phyloP scores from a whole-genome alignment of 805 yeast species.

The Hanseniaspora nectarophila region DNA sequence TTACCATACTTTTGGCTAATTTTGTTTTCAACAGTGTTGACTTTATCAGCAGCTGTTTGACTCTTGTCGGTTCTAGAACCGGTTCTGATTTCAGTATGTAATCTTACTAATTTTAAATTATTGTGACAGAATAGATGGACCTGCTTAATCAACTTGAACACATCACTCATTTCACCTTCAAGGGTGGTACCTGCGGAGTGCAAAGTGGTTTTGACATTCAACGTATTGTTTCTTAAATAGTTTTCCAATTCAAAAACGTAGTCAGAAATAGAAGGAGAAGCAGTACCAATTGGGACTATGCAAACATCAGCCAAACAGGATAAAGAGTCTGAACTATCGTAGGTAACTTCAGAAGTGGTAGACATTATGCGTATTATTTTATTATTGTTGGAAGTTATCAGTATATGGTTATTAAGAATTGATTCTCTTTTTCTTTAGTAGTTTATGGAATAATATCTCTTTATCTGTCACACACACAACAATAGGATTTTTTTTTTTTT shows the following conservation, averaged over 20 bases:
- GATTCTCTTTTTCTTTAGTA: too few relatives aligned
- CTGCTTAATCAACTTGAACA: slow-evolving; percentile 64
- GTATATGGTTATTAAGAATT: too few relatives aligned
- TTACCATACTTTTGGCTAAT: slow-evolving; percentile 22
- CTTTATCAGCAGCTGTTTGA: slow-evolving; percentile 63
- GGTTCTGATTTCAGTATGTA: slow-evolving; percentile 75
- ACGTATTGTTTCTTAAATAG: slow-evolving; percentile 47
- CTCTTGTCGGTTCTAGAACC: slow-evolving; percentile 72
- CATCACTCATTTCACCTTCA: slow-evolving; percentile 88
- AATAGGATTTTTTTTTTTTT: too few relatives aligned
- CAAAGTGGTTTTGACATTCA: slow-evolving; percentile 44
- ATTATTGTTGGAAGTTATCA: background rate
- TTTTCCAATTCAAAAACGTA: slow-evolving; percentile 63
- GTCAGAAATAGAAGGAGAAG: slow-evolving; percentile 64
- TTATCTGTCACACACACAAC: too few relatives aligned
- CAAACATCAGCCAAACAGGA: slow-evolving; percentile 79
- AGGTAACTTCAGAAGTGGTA: background rate
- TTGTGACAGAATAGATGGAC: slow-evolving; percentile 63
- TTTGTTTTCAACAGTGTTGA: slow-evolving; percentile 50
- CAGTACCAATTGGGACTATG: slow-evolving; percentile 77
- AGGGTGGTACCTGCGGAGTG: slow-evolving; percentile 91
- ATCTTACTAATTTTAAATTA: slow-evolving; percentile 53
- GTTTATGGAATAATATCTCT: too few relatives aligned
- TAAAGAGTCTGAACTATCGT: slow-evolving; percentile 24
- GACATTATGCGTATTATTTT: background rate